Conservation (phyloP, 139 green algal species). For the Ulvella scutata region DNA sequence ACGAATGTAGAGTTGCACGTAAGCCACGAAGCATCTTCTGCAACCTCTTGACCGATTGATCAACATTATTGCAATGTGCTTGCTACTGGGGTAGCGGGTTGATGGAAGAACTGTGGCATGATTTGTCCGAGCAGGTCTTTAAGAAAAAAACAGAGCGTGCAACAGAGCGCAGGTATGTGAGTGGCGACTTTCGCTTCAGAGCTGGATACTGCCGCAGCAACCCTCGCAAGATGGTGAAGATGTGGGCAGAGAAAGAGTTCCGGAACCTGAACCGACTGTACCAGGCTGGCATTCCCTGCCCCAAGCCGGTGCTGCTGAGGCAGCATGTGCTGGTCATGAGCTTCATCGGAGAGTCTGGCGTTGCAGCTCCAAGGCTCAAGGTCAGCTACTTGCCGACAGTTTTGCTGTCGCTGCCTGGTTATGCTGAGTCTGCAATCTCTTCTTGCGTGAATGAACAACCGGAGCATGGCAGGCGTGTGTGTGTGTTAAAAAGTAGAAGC, state of each 20-base stretch:
- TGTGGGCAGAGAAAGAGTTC: conserved; percentile 99
- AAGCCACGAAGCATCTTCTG: no score
- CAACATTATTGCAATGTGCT: no score
- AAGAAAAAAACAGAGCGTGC: background rate
- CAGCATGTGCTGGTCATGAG: conserved; percentile 92
- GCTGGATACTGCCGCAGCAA: conserved; percentile 88
- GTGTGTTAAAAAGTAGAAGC: no score
- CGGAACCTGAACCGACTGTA: conserved; percentile 75
- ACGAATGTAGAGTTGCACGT: no score
- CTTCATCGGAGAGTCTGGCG: conserved; percentile 67
- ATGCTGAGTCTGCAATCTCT: background rate
- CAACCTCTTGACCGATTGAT: no score
- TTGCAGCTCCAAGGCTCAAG: conserved; percentile 78
- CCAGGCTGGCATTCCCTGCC: conserved; percentile 53
- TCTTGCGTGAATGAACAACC: no score
- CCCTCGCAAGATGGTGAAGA: conserved; percentile 97
- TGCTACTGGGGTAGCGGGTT: no score
- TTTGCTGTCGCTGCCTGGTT: background rate
- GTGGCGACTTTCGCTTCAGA: conserved; percentile 87
- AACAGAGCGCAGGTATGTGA: conserved; percentile 69
- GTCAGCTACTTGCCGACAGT: conserved; percentile 2
- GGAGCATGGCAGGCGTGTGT: no score
- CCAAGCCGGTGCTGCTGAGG: conserved; percentile 69
- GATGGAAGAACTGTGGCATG: no score
- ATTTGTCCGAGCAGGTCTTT: no score